Conservation (phyloP, 2,329 filamentous ascomycete genomes). For the Dendryphion nanum region DNA sequence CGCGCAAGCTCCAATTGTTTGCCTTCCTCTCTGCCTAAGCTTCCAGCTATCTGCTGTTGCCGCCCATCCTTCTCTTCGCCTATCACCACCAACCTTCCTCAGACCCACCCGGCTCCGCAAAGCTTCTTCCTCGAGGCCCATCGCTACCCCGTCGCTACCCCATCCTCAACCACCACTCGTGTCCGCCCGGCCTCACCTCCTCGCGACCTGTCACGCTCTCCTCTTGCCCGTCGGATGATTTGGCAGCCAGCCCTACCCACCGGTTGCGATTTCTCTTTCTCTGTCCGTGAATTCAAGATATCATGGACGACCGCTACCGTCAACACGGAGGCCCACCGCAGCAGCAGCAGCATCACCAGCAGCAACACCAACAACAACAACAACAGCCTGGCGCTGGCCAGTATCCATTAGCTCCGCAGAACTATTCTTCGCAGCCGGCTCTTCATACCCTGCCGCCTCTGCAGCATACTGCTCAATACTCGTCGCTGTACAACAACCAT, state of each 20-base stretch:
- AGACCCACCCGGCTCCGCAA: conserved; percentile 37
- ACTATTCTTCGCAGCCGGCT: conserved; percentile 30
- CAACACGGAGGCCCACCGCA: conserved; percentile 31
- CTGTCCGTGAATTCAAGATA: conserved; percentile 15
- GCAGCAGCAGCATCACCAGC: too few species aligned
- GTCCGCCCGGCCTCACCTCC: conserved; percentile 11
- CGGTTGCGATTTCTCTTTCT: conserved; percentile 29
- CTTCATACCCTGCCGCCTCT: conserved; percentile 37
- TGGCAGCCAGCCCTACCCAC: conserved; percentile 24
- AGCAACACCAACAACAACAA: too few species aligned
- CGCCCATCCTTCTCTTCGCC: conserved; percentile 7
- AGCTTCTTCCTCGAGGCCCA: conserved; percentile 29
- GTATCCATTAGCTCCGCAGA: conserved; percentile 31
- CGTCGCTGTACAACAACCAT: conserved; percentile 27
- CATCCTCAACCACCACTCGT: conserved; percentile 20
- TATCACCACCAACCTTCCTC: conserved; percentile 7
- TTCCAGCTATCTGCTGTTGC: conserved; percentile 19
- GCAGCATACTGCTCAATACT: conserved; percentile 24
- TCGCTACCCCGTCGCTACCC: conserved; percentile 22
- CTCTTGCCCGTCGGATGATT: conserved; percentile 33
- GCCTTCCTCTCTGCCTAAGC: not conserved
- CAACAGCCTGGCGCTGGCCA: conserved; percentile 16
- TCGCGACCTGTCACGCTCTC: conserved; percentile 22
- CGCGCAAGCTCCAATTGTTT: conserved; percentile 1
- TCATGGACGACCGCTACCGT: conserved; percentile 40